Evolutionary conservation across 2,329 filamentous ascomycete genomes (phyloP), one percentile per base, ranked within the genome.

Genomic region (Annulohypoxylon truncatum): DNA sequence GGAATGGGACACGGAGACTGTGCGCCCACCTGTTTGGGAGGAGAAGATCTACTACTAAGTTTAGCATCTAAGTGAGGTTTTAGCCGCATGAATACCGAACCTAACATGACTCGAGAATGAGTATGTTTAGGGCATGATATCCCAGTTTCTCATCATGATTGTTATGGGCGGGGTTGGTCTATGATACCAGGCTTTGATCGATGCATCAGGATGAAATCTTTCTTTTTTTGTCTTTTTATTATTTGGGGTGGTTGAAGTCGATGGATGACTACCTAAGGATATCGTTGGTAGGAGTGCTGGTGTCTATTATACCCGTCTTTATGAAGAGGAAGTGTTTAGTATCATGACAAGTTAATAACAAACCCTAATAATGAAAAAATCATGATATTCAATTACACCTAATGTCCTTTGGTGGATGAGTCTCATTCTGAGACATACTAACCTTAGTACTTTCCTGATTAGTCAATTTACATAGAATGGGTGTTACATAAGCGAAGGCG

Each of bases 11-110:
- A 76, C 75, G 4, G 75, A 77, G 54, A 52, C 70, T 2, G 76
- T 76, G 29, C 73, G 76, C 4, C 76, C 76, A 6, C 76, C 76
- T 0, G 67, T 78, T 4, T 78, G 76, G 76, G 76, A 78, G 63
- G 76, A 78, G 67, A 77, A 77, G 65, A 69, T 78, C 22, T 75
- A 77, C 66, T 78, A 78, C 54, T 78, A 74, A 68, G 22, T 18
- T 24, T 9, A 48, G 10, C 9, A 24, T 26, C 26, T 20, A 6
- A 18, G n/a, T 22, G 54, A 35, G 31, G 28, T 53, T n/a, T 60
- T 20, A 47, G 52, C 42, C 55, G 52, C 50, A 29, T 42, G 29
- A 22, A 53, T 33, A 33, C n/a, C 6, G 4, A 18, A 22, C 8
- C 9, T 20, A 26, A 13, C 31, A n/a, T 29, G 13, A 15, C 24